A percentile compares a stretch with the other conserved stretches of the same genome.
Evolutionary conservation across 2,329 filamentous ascomycete species (phyloP).

Genomic region (Talaromyces rugulosus): DNA sequence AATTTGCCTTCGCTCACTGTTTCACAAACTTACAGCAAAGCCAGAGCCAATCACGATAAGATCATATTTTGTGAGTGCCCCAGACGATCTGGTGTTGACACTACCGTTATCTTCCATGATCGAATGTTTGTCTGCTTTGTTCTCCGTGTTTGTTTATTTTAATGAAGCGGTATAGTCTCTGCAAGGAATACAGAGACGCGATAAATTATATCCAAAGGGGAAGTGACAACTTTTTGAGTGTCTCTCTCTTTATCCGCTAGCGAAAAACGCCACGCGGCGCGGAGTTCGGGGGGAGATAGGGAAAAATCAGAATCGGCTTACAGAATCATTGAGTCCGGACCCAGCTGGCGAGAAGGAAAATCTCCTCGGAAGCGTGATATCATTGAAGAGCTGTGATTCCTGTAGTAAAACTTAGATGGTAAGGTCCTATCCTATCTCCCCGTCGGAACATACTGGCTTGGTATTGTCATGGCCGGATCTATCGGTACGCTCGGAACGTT

Average conservation of each 20-base stretch:
- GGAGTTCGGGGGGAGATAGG: no score
- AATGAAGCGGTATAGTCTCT: background rate
- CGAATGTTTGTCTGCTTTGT: background rate
- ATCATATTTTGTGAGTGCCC: slow-evolving; percentile 24
- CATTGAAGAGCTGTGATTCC: no score
- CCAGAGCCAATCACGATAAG: slow-evolving; percentile 39
- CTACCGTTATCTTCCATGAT: background rate
- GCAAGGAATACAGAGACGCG: background rate
- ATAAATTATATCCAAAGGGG: background rate
- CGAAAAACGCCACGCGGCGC: background rate
- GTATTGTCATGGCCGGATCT: no score
- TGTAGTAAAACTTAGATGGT: no score
- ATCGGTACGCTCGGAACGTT: no score
- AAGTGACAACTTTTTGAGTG: background rate
- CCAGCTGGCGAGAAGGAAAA: no score
- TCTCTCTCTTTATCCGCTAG: background rate
- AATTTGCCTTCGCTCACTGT: background rate
- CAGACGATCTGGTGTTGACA: background rate
- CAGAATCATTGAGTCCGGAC: no score
- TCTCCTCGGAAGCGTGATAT: no score
- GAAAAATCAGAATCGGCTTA: no score
- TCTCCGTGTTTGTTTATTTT: background rate
- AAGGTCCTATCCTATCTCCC: no score
- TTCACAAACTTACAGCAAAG: slow-evolving; percentile 25
- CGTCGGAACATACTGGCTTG: no score